A percentile compares a stretch with the other conserved stretches of the same genome.
These are phyloP conservation scores for Chionographis japonica DNA, from an alignment of 106 monocot genomes.

Conservation along the genomic window DNA sequence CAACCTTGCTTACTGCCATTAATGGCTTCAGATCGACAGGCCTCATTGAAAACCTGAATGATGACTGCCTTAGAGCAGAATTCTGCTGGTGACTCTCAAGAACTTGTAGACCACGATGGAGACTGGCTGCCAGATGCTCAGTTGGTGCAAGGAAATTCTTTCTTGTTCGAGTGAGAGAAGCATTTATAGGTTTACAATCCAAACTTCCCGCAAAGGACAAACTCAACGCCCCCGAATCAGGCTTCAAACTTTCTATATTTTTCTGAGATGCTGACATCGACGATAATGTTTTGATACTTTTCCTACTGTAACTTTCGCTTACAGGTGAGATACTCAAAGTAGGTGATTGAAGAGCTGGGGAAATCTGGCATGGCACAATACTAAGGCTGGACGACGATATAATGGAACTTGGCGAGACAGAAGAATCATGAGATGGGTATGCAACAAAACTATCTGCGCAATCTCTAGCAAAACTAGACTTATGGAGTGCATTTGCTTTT, in stretches of 20 bases:
- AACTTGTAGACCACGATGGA: constrained; percentile 74
- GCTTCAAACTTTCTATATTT: constrained; percentile 16
- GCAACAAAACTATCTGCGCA: not conserved
- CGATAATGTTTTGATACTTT: constrained; percentile 51
- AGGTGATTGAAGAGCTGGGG: constrained; percentile 22
- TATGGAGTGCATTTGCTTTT: not conserved
- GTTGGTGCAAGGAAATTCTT: constrained; percentile 33
- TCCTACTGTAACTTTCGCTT: constrained; percentile 39
- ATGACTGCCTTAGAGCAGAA: constrained; percentile 45
- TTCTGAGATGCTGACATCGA: constrained; percentile 48
- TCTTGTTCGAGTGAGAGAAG: constrained; percentile 6
- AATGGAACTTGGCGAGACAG: constrained; percentile 3
- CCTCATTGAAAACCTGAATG: constrained; percentile 53
- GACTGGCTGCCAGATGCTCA: constrained; percentile 66
- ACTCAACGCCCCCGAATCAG: constrained; percentile 11
- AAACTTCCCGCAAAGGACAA: constrained; percentile 23
- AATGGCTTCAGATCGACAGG: constrained; percentile 37
- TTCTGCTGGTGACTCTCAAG: constrained; percentile 46
- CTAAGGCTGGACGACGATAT: constrained; percentile 25
- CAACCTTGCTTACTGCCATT: constrained; percentile 39
- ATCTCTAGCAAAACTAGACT: not conserved
- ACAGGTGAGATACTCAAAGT: constrained; percentile 28
- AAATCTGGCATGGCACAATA: constrained; percentile 37
- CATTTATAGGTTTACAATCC: constrained; percentile 11
- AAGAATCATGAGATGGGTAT: constrained; percentile 1